These are phyloP conservation scores for Sugiyamaella qingdaonensis DNA, from an alignment of 805 yeast species.

Conservation along the genomic window DNA sequence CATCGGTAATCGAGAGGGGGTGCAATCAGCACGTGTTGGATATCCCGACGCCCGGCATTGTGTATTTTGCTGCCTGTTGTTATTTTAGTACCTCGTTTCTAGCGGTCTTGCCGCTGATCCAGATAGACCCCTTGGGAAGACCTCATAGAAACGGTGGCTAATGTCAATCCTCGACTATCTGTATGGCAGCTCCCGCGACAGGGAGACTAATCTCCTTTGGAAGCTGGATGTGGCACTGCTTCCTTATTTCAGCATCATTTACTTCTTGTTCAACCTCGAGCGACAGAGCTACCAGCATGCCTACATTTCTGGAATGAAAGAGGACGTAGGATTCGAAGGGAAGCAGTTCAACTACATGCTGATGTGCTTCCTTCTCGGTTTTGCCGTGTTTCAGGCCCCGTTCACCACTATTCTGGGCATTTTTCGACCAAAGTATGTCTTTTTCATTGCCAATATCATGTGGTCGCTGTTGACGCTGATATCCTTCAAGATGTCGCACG, in stretches of 20 bases:
- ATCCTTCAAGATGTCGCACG: constrained; percentile 24
- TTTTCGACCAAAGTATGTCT: constrained; percentile 49
- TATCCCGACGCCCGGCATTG: too few species aligned
- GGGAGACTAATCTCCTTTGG: constrained; percentile 6
- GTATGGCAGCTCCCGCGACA: neutral
- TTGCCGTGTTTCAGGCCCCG: constrained; percentile 60
- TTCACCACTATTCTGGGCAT: constrained; percentile 58
- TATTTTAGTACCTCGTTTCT: too few species aligned
- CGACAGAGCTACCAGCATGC: constrained; percentile 39
- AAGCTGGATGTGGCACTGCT: constrained; percentile 16
- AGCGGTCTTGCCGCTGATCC: too few species aligned
- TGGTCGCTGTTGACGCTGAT: constrained; percentile 24
- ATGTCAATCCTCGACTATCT: neutral
- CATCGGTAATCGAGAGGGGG: too few species aligned
- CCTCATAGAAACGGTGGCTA: too few species aligned
- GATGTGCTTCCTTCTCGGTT: constrained; percentile 58
- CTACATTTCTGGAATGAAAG: constrained; percentile 60
- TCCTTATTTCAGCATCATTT: constrained; percentile 18
- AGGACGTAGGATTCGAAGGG: constrained; percentile 52
- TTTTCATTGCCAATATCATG: constrained; percentile 22
- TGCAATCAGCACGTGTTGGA: too few species aligned
- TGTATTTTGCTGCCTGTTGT: too few species aligned
- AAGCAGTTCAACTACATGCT: constrained; percentile 53
- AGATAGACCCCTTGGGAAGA: too few species aligned
- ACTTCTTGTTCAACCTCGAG: constrained; percentile 15